Percentiles rank a stretch among this genome's conserved stretches.
phyloP scores from a whole-genome alignment of 768 basidiomycete genomes.

The Trametes coccinea region DNA sequence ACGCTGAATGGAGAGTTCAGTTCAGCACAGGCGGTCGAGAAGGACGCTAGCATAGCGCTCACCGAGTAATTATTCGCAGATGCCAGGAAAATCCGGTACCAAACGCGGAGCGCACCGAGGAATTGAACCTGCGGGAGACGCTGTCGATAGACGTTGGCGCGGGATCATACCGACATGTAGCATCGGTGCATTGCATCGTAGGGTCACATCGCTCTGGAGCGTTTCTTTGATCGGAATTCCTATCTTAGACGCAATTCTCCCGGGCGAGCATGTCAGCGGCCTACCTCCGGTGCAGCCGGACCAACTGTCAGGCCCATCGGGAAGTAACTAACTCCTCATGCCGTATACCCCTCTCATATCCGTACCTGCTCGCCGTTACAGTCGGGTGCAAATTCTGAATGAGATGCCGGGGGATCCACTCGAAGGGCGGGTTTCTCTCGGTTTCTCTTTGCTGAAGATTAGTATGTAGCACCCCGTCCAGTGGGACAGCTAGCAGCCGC shows the following conservation, averaged over 20 bases:
- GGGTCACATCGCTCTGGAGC: background rate
- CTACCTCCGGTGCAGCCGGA: slow-evolving; percentile 7
- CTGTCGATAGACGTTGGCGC: background rate
- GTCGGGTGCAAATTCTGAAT: background rate
- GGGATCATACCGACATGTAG: slow-evolving; percentile 2
- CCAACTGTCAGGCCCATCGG: slow-evolving; percentile 11
- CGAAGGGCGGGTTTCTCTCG: no score
- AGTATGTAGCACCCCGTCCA: no score
- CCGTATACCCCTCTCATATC: background rate
- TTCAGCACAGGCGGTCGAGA: background rate
- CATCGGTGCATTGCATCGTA: slow-evolving; percentile 2
- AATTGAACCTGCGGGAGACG: slow-evolving; percentile 10
- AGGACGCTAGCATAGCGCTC: background rate
- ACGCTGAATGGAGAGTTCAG: background rate
- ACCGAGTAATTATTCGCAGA: background rate
- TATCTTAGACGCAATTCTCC: background rate
- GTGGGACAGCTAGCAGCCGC: no score
- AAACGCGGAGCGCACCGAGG: background rate
- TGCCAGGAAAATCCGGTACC: background rate
- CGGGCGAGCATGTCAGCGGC: background rate
- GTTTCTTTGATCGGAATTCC: slow-evolving; percentile 5
- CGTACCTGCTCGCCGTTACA: background rate
- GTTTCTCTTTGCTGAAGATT: no score
- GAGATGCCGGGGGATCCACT: no score
- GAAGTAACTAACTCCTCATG: background rate